Base-by-base conservation (phyloP, 352 stramenopile genomes). In the Hyaloperonospora arabidopsidis region DNA sequence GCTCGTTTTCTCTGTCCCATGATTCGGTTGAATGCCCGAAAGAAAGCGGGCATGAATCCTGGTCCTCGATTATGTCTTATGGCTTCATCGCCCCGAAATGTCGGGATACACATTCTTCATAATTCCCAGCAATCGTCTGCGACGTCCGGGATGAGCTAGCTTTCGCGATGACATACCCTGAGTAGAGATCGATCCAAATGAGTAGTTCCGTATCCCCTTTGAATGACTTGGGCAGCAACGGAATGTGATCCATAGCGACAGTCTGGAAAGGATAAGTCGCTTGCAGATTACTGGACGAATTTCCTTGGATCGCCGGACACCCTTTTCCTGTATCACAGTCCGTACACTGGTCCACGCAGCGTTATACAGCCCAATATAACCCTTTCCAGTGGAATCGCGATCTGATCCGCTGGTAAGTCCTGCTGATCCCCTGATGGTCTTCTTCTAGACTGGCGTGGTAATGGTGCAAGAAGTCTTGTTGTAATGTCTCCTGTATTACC, bases 81-180 rank as follows among this genome's bases (percentile, higher is more conserved):
- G n/a, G n/a, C n/a, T n/a, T n/a, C n/a, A n/a, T 4, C 67, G 44
- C 59, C 1, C 59, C 59, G 17, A 65, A 62, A 2, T 52, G 50
- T 15, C 54, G 21, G 18, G 62, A 59, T 1, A 72, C 54, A 17
- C 48, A 54, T 2, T 54, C 28, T 18, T 68, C 47, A 19, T 76
- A 70, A n/a, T n/a, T n/a, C n/a, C n/a, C n/a, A n/a, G n/a, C n/a
- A n/a, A n/a, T n/a, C n/a, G 0, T 41, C 57, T 61, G 2, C 55
- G 4, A 6, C 15, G 12, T 28, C 19, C 7, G 40, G 17, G 4
- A 28, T 46, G 6, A 10, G 12, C 17, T 28, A 15, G 5, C 2
- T 7, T 25, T 28, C 40, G 2, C 44, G 35, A 61, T 43, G 18
- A 44, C 36, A 49, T 1, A 45, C 32, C 17, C 40, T 56, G 4